Percentiles rank a stretch among this genome's conserved stretches.
Evolutionary conservation across 163 green algal genomes (phyloP).

Genomic region (Scenedesmus sp.): DNA sequence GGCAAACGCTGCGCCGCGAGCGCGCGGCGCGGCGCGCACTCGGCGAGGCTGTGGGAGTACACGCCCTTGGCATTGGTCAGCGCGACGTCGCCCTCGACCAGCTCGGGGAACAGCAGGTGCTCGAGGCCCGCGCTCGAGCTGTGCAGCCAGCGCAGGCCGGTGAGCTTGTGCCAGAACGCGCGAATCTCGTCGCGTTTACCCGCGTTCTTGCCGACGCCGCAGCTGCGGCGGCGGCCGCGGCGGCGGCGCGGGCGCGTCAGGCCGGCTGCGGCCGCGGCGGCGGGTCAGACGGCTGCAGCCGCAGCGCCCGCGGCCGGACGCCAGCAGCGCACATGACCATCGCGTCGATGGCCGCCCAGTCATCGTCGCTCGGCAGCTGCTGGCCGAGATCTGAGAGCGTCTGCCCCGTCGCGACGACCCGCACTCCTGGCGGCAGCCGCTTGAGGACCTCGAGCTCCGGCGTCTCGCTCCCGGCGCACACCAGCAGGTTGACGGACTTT

Average conservation of each 20-base stretch:
- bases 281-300: too few species aligned
- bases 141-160: constrained; percentile 78
- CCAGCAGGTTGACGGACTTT: constrained; percentile 48
- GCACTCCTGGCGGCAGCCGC: constrained; percentile 34
- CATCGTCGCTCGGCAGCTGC: constrained; percentile 47
- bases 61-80: constrained; percentile 84
- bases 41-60: constrained; percentile 62
- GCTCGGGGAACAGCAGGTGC: constrained; percentile 75
- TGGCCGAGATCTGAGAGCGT: constrained; percentile 19
- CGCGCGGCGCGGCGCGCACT: constrained; percentile 14
- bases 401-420: constrained; percentile 33
- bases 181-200: too few species aligned
- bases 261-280: neutral
- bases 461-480: constrained; percentile 42
- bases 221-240: too few species aligned
- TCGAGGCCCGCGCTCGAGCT: constrained; percentile 74
- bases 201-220: constrained; percentile 51
- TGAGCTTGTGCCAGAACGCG: constrained; percentile 66
- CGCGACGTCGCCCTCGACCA: constrained; percentile 63
- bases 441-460: constrained; percentile 55
- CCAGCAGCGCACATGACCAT: constrained; percentile 72
- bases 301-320: too few species aligned
- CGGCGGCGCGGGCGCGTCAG: neutral
- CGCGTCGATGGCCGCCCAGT: constrained; percentile 62
- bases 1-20: neutral